Evolutionary conservation across 345 rosid species (phyloP).

Genomic region (Durio zibethinus): DNA sequence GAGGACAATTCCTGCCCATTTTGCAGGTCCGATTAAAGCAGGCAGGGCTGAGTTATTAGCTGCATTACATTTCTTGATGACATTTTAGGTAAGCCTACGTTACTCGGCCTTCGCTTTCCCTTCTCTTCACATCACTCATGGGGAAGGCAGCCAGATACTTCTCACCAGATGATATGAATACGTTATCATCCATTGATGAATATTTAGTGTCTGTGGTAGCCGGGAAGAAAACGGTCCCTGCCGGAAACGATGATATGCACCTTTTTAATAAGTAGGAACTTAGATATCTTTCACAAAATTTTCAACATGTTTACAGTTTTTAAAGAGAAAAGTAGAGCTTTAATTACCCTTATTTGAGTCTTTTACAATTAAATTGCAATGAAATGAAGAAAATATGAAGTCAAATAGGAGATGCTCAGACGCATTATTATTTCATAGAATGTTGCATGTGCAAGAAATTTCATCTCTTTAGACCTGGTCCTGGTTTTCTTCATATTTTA

Average conservation of each 20-base stretch:
- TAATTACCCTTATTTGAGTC: neutral
- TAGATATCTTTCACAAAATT: neutral
- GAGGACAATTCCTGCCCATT: constrained; percentile 96
- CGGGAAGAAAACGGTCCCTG: constrained; percentile 89
- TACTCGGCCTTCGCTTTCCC: constrained; percentile 66
- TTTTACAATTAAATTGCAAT: neutral
- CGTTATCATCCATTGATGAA: constrained; percentile 86
- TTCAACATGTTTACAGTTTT: neutral
- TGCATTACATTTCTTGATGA: constrained; percentile 87
- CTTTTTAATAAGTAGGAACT: neutral
- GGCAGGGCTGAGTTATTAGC: constrained; percentile 80
- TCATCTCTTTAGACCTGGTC: neutral
- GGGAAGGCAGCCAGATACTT: constrained; percentile 96
- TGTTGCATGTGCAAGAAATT: neutral
- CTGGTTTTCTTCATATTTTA: neutral
- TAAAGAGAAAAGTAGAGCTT: neutral
- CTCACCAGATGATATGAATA: constrained; percentile 96
- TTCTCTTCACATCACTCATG: constrained; percentile 64
- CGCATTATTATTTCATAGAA: neutral
- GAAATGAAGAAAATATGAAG: neutral
- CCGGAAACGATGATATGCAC: constrained; percentile 42
- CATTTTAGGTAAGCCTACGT: constrained; percentile 64
- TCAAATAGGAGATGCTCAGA: neutral
- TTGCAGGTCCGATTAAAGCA: constrained; percentile 82
- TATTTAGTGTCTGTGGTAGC: constrained; percentile 87